Base-by-base conservation (phyloP, 139 green algal genomes). In the Volvox reticuliferus region DNA sequence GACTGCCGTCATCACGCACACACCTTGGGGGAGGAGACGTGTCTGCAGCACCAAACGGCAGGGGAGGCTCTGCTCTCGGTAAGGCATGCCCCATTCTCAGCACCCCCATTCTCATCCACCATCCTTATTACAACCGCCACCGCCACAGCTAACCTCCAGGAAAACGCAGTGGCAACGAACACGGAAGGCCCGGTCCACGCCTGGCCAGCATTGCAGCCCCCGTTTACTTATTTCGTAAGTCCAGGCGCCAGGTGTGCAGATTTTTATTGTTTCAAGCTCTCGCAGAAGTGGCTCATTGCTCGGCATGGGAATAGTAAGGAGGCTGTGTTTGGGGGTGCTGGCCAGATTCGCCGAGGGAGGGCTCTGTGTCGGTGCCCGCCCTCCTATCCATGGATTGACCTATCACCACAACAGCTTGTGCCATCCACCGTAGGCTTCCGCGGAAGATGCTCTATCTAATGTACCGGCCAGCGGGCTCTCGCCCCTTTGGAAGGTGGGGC, bases 401-500 rank as follows among this genome's bases (percentile, higher is more conserved):
- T 55, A 55, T 9, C 44, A 55, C 44, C 44, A 55, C 5, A 55
- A 55, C 5, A 55, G 9, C 44, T 9, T 55, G 5, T 55, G 44
- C 44, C 44, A 73, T 22, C 30, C 28, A 35, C 22, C 24, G 26
- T 69, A 90, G 86, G 86, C 86, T 2, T 82, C 19, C 50, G 86
- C 86, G 0, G 86, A 90, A 75, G 86, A 83, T 0, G 86, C 86
- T 3, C 71, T 73, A 6, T 73, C 44, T 18, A 67, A 83, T 24
- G 9, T 55, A 5, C 44, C 28, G 30, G 71, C 86, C 32, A 78
- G 12, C 33, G 79, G 88, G 26, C 82, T 94, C 9, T 62, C 87
- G 1, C 88, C 91, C 1, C 33, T 87, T 14, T 94, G 91, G 91
- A 92, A 92, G 91, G 91, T 91, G 73, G 3, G 82, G 44, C 44